phyloP scores from a whole-genome alignment of 805 yeast genomes.

The Lipomyces yamadae region DNA sequence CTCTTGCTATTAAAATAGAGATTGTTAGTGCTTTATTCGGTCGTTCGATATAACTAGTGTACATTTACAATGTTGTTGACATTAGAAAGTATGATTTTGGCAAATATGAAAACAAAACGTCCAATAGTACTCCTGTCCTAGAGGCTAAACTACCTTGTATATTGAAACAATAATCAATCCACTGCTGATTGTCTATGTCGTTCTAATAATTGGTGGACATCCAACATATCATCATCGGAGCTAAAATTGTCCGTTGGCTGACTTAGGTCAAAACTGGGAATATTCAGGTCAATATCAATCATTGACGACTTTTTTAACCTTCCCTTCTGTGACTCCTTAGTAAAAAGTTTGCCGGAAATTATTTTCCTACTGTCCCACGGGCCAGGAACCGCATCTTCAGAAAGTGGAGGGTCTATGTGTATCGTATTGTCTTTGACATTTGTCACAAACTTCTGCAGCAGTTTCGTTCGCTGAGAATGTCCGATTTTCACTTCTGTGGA shows the following conservation, averaged over 20 bases:
- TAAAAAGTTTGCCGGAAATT: not conserved
- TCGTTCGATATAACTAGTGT: not conserved
- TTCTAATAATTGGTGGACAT: conserved; percentile 7
- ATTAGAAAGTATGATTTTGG: not conserved
- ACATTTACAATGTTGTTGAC: not conserved
- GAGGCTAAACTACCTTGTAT: not conserved
- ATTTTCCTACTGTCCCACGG: not conserved
- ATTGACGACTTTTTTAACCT: conserved; percentile 1
- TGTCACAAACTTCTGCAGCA: conserved; percentile 15
- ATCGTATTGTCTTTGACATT: not conserved
- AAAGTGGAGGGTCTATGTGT: not conserved
- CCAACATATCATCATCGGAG: conserved; percentile 12
- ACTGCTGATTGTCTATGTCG: conserved; percentile 2
- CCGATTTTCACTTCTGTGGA: conserved; percentile 15
- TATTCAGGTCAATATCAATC: conserved; percentile 19
- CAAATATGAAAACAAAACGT: not conserved
- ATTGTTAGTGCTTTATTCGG: not conserved
- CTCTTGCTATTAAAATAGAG: not conserved
- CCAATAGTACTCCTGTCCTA: not conserved
- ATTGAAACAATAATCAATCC: not conserved
- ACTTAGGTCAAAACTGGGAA: conserved; percentile 20
- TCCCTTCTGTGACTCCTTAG: not conserved
- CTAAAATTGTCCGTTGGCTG: conserved; percentile 16
- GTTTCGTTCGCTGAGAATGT: conserved; percentile 26
- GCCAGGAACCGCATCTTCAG: conserved; percentile 5